A percentile compares a stretch with the other conserved stretches of the same genome.
Conservation (phyloP, 768 basidiomycete species). For the Rhizopogon vinicolor region DNA sequence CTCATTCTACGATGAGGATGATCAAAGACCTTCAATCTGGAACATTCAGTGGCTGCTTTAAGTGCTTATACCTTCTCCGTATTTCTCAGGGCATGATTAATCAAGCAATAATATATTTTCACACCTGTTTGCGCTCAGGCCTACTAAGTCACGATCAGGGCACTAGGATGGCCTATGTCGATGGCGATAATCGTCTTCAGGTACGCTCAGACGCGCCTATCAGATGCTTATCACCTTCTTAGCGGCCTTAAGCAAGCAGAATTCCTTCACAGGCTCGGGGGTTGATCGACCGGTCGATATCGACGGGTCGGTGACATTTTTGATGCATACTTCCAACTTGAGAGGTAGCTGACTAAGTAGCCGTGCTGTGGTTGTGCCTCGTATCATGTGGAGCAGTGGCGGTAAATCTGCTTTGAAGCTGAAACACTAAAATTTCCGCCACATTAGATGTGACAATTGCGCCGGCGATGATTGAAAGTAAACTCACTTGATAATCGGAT, state of each 20-base stretch:
- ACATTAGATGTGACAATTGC: neutral
- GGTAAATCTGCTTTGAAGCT: neutral
- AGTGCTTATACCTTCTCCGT: neutral
- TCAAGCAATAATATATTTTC: neutral
- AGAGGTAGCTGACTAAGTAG: neutral
- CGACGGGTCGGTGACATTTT: neutral
- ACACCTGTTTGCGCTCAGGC: too few species aligned
- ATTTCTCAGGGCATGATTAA: neutral
- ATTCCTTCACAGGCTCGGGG: neutral
- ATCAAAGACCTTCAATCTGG: neutral
- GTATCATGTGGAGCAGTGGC: neutral
- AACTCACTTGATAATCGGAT: too few species aligned
- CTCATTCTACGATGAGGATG: too few species aligned
- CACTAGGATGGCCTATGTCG: neutral
- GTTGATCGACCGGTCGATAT: neutral
- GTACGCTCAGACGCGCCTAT: neutral
- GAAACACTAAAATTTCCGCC: neutral
- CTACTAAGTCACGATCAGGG: too few species aligned
- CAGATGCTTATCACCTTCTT: constrained; percentile 2
- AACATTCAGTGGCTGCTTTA: neutral
- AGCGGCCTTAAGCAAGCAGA: neutral
- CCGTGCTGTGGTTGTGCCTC: neutral
- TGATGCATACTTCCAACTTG: neutral
- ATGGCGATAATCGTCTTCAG: neutral
- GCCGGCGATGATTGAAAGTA: too few species aligned